Evolutionary conservation across 1,284 basidiomycete genomes (phyloP).

Genomic region (Phellinidium pouzarii): DNA sequence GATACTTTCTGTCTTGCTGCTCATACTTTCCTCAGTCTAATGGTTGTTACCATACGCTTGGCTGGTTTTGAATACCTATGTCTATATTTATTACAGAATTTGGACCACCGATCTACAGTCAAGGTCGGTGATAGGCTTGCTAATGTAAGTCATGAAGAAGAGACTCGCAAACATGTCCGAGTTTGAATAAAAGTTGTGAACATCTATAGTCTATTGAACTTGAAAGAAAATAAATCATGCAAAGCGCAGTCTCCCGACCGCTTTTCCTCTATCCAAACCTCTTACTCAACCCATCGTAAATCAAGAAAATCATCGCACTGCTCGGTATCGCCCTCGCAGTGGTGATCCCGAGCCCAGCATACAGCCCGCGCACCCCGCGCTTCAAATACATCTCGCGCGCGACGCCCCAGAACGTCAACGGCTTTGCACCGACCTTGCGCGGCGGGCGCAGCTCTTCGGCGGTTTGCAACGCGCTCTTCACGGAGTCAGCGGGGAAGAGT

Average conservation of each 20-base stretch:
- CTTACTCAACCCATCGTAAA: conserved; percentile 73
- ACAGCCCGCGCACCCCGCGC: conserved; percentile 80
- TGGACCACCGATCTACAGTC: too few relatives aligned
- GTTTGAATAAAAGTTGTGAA: too few relatives aligned
- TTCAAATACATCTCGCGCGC: conserved; percentile 68
- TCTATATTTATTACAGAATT: too few relatives aligned
- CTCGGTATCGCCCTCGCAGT: conserved; percentile 83
- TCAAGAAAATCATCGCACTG: conserved; percentile 86
- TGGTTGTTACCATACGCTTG: too few relatives aligned
- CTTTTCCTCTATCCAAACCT: conserved; percentile 39
- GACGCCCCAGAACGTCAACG: conserved; percentile 62
- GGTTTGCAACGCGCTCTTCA: conserved; percentile 95
- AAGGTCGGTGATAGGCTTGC: too few relatives aligned
- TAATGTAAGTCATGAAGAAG: too few relatives aligned
- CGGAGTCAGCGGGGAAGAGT: conserved; percentile 88
- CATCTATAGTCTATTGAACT: too few relatives aligned
- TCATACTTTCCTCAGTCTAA: too few relatives aligned
- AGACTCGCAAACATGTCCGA: too few relatives aligned
- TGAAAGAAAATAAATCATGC: too few relatives aligned
- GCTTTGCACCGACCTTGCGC: conserved; percentile 26
- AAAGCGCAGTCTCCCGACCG: not conserved
- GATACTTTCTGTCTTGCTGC: too few relatives aligned
- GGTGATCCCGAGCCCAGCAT: conserved; percentile 94
- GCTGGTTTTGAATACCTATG: too few relatives aligned
- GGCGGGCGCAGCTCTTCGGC: conserved; percentile 76